Base-by-base conservation (phyloP, 2,329 filamentous ascomycete species). In the Proliferodiscus dingleyae region DNA sequence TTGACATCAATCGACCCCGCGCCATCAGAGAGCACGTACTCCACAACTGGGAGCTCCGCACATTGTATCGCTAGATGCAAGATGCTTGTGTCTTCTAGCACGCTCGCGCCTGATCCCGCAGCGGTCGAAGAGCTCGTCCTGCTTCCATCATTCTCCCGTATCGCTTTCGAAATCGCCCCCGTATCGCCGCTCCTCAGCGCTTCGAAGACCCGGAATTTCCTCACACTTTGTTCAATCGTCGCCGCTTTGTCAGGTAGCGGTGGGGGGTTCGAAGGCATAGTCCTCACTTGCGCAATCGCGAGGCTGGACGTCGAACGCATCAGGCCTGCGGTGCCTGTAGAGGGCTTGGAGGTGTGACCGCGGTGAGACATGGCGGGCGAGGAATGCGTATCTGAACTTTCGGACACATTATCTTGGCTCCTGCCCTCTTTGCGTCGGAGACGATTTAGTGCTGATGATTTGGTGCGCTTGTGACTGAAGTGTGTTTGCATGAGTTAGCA, bases 31-130 rank as follows among this genome's bases (percentile, higher is more conserved):
- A 98, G 70, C n/a, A 97, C 85, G 61, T 91, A 96, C 64, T 98
- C 90, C 43, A 98, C 86, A 22, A 98, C 89, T 16, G 88, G 83
- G 39, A 85, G 78, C 64, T 97, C 93, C 40, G 93, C 91, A 67
- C 91, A 97, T 68, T 98, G 93, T 36, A 97, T 89, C 21, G 93
- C 90, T 32, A 98, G 74, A 65, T 98, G 91, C 29, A 98, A 74
- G 33, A 97, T 85, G 2, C 88, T 93, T 1, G 90, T 96, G 45
- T 94, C 90, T 48, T 90, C 85, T 22, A 89, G 64, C 46, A 64
- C 66, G 55, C 65, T 54, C 15, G 59, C 48, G 3, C 48, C 49
- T 15, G 45, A 52, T 15, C 33, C 52, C 18, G 46, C 36, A 69
- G 40, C 74, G 66, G 38, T 70, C 69, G 38, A 71, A 69, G 49